Base-by-base conservation (phyloP, 1,139 yeast species). In the Candida frijolesensis region DNA sequence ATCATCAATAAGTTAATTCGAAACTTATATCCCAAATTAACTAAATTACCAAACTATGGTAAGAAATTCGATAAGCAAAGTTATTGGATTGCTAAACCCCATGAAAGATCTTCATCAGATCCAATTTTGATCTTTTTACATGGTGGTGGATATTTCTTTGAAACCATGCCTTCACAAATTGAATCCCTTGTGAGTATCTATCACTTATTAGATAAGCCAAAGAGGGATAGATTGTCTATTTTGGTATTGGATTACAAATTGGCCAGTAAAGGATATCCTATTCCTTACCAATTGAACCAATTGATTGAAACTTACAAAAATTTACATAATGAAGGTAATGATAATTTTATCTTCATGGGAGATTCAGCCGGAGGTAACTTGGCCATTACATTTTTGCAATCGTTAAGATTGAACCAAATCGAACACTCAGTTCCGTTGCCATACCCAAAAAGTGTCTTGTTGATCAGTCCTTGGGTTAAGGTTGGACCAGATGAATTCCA, bases 281-380 rank as follows among this genome's bases (percentile, higher is more conserved):
- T 74, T 40, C 78, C 80, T 1, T 56, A 66, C 44, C 80, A 74
- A 57, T 53, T 71, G 25, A 52, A 64, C 40, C 75, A 76, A 54
- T 61, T 75, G 43, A 65, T 64, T 40, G 64, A 59, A 14, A 60
- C 72, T 1, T 75, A 74, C 55, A 48, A 54, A 27, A 56, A 57
- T 16, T 67, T 76, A 48, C 62, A 63, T 12, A 37, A 44, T 12
- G 50, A 42, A n/a, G 72, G 73, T 1, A 61, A 65, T 50, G 52
- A 59, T 15, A 74, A 74, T 48, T 59, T 76, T 5, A 57, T 67
- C 1, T 57, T 75, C 5, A 48, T 72, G 52, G 79, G 79, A 1
- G 79, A 74, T 57, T 72, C 78, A 0, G 78, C 78, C 12, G 79
- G 79, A 18, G 79, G 78, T 1, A 67, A 74, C 59, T 58, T 74